Base-by-base conservation (phyloP, 495 filamentous ascomycete species). In the Tuber umbilicatum region DNA sequence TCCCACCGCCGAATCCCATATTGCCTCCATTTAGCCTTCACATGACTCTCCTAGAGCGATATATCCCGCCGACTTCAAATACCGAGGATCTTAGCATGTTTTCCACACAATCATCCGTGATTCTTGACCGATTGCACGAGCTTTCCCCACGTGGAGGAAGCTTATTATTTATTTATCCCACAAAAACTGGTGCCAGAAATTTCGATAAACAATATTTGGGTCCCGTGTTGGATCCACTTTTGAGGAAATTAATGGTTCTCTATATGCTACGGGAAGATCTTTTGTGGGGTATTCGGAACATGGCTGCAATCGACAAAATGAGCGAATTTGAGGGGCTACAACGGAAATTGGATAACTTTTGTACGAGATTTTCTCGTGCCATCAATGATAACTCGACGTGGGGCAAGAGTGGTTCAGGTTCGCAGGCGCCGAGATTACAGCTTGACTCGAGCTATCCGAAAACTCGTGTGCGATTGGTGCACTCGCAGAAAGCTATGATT, bases 161-260 rank as follows among this genome's bases (percentile, higher is more conserved):
- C 37, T 82, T 92, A 16, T 80, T 92, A 31, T 91, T 93, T 83
- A 87, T 92, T 47, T 92, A 93, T 77, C 91, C 91, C 0, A 92
- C 91, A 60, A 85, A 85, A 75, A 83, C 85, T 19, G 91, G 91
- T 43, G 91, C 86, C 3, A 85, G 83, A 17, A 89, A 89, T 1
- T 93, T 93, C 83, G 87, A 89, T 75, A 85, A 85, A 7, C 85
- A 88, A 47, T 92, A 91, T 78, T 84, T 93, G 12, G 89, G 87
- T 2, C 90, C 90, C 7, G 86, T 93, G 37, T 84, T 92, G 9
- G 89, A 92, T 75, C 91, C 91, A 0, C 81, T 92, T 12, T 84
- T 93, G 35, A 88, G 91, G 27, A 86, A 89, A 70, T 84, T 92
- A 40, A 87, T 88, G 35, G 89, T 91, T 21, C 85, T 91, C 2